Base-by-base conservation (phyloP, 306 rosid species). In the Quillaja saponaria region DNA sequence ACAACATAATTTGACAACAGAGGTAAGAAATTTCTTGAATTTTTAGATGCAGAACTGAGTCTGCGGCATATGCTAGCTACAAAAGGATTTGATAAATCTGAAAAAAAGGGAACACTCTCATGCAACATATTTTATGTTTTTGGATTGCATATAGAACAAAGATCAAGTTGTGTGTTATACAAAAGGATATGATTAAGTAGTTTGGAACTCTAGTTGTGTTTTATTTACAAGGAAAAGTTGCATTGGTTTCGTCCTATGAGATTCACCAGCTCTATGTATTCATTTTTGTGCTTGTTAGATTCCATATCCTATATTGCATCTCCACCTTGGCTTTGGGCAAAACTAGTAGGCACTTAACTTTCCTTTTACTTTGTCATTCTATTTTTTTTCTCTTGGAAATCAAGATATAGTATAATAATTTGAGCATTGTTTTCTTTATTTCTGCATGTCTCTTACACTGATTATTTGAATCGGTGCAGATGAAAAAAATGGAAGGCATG, bases 251-350 rank as follows among this genome's bases (percentile, higher is more conserved):
- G 3, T 85, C 91, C n/a, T 88, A 91, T 70, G 98, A 81, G 31
- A 82, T 88, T 74, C 98, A 91, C 67, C 84, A 91, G 81, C 95
- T 91, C 47, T 96, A 91, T 47, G 37, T 88, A 5, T 91, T 91
- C 80, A 91, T 91, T 57, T 88, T 92, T 68, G 77, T 74, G 38
- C 56, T 92, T 5, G 99, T 94, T 10, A 6, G 70, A 45, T 77
- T 74, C 71, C 98, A 91, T 58, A 70, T 91, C 10, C 69, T 88
- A 4, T 84, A 82, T 11, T 91, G 98, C 82, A 77, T 85, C 19
- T 13, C 49, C 46, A 91, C 91, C 19, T 45, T 84, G 55, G 58
- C 56, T 68, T 67, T 91, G 47, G 96, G 98, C 45, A 82, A 84
- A 77, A 65, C 69, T 16, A 91, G 88, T n/a, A n/a, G 92, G 91